Evolutionary conservation across 352 stramenopile species (phyloP).

Genomic region (Globisporangium nodosum): DNA sequence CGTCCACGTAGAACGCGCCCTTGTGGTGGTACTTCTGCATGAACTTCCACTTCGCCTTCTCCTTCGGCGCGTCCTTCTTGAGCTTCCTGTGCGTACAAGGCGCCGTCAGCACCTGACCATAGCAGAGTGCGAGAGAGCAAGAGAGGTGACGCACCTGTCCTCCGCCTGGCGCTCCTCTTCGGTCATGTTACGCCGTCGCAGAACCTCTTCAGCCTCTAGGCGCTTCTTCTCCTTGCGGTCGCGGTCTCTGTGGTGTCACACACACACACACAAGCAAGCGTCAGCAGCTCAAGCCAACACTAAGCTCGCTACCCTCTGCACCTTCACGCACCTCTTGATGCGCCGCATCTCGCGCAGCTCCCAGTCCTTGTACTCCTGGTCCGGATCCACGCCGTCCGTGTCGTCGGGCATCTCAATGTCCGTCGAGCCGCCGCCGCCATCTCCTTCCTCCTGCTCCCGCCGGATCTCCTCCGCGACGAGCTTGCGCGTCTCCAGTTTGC

Average conservation of each 20-base stretch:
- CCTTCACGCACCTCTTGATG: conserved; percentile 70
- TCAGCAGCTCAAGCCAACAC: background rate
- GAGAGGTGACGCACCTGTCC: conserved; percentile 60
- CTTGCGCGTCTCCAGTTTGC: conserved; percentile 68
- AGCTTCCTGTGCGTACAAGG: conserved; percentile 43
- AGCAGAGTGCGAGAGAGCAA: background rate
- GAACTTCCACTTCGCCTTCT: conserved; percentile 91
- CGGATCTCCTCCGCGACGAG: conserved; percentile 73
- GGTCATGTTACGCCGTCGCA: conserved; percentile 90
- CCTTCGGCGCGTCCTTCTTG: conserved; percentile 73
- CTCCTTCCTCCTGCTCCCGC: conserved; percentile 52
- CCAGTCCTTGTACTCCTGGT: conserved; percentile 91
- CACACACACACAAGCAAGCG: background rate
- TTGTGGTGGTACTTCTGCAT: conserved; percentile 99
- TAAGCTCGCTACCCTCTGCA: too few species aligned
- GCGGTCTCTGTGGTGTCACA: conserved; percentile 48
- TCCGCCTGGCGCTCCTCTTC: conserved; percentile 93
- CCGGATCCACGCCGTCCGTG: conserved; percentile 84
- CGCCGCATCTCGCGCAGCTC: conserved; percentile 91
- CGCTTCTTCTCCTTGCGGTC: conserved; percentile 73
- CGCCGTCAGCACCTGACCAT: background rate
- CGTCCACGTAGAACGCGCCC: conserved; percentile 97
- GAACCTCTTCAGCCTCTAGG: conserved; percentile 86
- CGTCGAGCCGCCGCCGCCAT: conserved; percentile 37
- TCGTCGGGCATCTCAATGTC: conserved; percentile 89